Percentiles rank a stretch among this genome's conserved stretches.
Evolutionary conservation across 805 yeast genomes (phyloP).

Genomic region (Teunomyces lycoperdinae): DNA sequence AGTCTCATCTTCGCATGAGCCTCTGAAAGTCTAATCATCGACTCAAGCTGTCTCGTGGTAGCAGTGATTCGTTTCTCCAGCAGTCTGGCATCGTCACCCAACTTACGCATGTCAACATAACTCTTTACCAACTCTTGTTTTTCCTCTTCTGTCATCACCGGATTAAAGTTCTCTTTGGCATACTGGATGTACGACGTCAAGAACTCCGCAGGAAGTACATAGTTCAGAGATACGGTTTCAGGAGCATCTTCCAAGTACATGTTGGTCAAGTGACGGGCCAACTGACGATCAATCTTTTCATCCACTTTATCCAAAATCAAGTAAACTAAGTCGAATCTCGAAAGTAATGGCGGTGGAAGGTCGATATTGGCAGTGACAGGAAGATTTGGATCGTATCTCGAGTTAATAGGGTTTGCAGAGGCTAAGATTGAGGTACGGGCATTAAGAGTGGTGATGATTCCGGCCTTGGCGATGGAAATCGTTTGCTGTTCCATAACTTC

Average conservation of each 20-base stretch:
- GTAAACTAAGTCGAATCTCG: slow-evolving; percentile 93
- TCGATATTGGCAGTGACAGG: slow-evolving; percentile 96
- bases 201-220: slow-evolving; percentile 81
- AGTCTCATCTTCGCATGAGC: slow-evolving; percentile 98
- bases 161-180: slow-evolving; percentile 82
- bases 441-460: slow-evolving; percentile 93
- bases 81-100: slow-evolving; percentile 87
- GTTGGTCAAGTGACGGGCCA: slow-evolving; percentile 86
- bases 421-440: slow-evolving; percentile 96
- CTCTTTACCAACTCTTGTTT: slow-evolving; percentile 80
- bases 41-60: slow-evolving; percentile 93
- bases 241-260: slow-evolving; percentile 90
- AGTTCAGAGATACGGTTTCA: slow-evolving; percentile 61
- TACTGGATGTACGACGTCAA: slow-evolving; percentile 87
- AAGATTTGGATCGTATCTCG: slow-evolving; percentile 89
- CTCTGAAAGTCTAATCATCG: slow-evolving; percentile 90
- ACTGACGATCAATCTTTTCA: slow-evolving; percentile 74
- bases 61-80: slow-evolving; percentile 94
- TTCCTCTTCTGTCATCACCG: slow-evolving; percentile 77
- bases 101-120: slow-evolving; percentile 89
- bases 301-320: slow-evolving; percentile 90
- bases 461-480: slow-evolving; percentile 96
- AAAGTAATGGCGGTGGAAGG: slow-evolving; percentile 90
- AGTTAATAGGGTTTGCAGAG: slow-evolving; percentile 95
- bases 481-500: slow-evolving; percentile 99